Base-by-base conservation (phyloP, 805 yeast species). In the Tetrapisispora fleetii region DNA sequence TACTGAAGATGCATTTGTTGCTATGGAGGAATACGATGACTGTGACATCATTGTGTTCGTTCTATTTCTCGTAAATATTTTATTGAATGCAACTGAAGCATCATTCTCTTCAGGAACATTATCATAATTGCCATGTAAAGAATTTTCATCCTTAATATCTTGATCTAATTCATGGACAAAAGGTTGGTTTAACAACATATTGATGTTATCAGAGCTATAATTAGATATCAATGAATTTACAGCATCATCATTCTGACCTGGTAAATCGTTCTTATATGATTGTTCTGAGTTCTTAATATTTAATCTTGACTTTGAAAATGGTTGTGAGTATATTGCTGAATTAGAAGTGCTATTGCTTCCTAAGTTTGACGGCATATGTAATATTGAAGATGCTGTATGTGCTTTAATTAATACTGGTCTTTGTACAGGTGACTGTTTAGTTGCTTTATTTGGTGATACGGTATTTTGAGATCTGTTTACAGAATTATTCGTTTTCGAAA, bases 31-130 rank as follows among this genome's bases (percentile, higher is more conserved):
- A 40, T 54, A 44, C 37, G 65, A 59, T 50, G 59, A 54, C 54
- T 54, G 58, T 50, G 69, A 61, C 52, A 59, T 62, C 52, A 54
- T 55, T 44, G 48, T 46, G 14, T 37, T 40, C 1, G 48, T 46
- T 37, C 48, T 35, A 19, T 46, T 40, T 17, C 49, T 41, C 4
- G 61, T 56, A 47, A 64, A 62, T 56, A 65, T 56, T 46, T 63
- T 65, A 46, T 62, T 62, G 41, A 65, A 65, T 48, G 67, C 69
- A 28, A 64, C 55, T 8, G 68, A 61, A 4, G 69, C 69, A 52
- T 65, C 69, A 50, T 65, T 65, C 40, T 64, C 68, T 47, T 63
- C 67, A 17, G 48, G 40, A 11, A 33, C 39, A 21, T 33, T 45
- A 10, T 38, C 16, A 19, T 19, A 30, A 4, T n/a, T n/a, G 19